Evolutionary conservation across 2,329 filamentous ascomycete species (phyloP).

Genomic region (Paecilomyces dactylethromorphus): DNA sequence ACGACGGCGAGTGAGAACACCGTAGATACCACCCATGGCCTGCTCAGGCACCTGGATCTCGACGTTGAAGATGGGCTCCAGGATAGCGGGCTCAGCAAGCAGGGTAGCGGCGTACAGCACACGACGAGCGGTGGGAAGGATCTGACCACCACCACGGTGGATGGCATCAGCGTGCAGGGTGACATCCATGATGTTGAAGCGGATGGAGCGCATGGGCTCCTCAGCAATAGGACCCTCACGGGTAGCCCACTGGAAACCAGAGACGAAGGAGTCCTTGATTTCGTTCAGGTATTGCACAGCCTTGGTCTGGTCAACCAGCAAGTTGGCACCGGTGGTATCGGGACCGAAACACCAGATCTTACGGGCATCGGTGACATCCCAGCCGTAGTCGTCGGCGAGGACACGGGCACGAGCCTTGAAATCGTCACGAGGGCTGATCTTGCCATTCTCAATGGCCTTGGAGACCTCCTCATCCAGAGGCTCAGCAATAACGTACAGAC

Average conservation of each 20-base stretch:
- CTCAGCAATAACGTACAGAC: slow-evolving; percentile 91
- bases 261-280: slow-evolving; percentile 99
- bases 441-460: slow-evolving; percentile 82
- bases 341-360: slow-evolving; percentile 99
- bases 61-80: slow-evolving; percentile 97
- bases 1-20: slow-evolving; percentile 94
- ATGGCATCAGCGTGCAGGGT: slow-evolving; percentile 99
- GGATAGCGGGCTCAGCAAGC: slow-evolving; percentile 81
- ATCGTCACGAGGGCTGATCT: slow-evolving; percentile 92
- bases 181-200: slow-evolving; percentile 99
- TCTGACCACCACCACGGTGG: slow-evolving; percentile 97
- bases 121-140: slow-evolving; percentile 97
- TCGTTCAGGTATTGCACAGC: slow-evolving; percentile 99
- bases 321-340: slow-evolving; percentile 94
- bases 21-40: slow-evolving; percentile 99
- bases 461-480: slow-evolving; percentile 89
- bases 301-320: slow-evolving; percentile 99
- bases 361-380: slow-evolving; percentile 99
- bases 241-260: slow-evolving; percentile 99
- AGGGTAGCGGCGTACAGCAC: slow-evolving; percentile 91
- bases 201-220: slow-evolving; percentile 93
- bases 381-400: slow-evolving; percentile 93
- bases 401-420: slow-evolving; percentile 97
- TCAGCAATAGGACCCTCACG: slow-evolving; percentile 96
- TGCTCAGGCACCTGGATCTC: slow-evolving; percentile 98